Percentiles rank a stretch among this genome's conserved stretches.
These are phyloP conservation scores for Fusarium verrucosum DNA, from an alignment of 2,329 filamentous ascomycete species.

Conservation along the genomic window DNA sequence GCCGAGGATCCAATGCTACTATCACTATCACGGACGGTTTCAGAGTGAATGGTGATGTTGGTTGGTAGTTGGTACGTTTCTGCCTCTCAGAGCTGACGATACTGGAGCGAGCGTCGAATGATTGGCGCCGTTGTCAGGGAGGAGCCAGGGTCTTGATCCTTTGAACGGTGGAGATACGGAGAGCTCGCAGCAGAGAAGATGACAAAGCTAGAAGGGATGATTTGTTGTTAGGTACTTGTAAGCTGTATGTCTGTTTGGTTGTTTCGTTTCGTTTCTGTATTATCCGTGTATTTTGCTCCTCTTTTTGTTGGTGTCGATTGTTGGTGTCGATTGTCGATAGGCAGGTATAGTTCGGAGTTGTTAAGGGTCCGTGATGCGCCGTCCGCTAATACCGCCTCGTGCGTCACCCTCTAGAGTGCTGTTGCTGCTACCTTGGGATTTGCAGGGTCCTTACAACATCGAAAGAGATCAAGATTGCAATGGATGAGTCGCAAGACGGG, in stretches of 20 bases:
- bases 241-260: neutral
- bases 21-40: slow-evolving; percentile 26
- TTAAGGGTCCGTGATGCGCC: slow-evolving; percentile 32
- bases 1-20: slow-evolving; percentile 26
- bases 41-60: slow-evolving; percentile 33
- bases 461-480: neutral
- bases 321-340: slow-evolving; percentile 1
- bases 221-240: too few relatives aligned
- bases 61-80: slow-evolving; percentile 20
- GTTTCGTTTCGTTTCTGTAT: neutral
- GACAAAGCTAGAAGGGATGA: neutral
- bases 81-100: slow-evolving; percentile 24
- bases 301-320: neutral
- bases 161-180: neutral
- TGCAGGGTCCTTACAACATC: slow-evolving; percentile 24
- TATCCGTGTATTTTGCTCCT: neutral
- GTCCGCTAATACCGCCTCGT: slow-evolving; percentile 33
- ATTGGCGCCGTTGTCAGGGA: slow-evolving; percentile 43
- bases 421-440: slow-evolving; percentile 3
- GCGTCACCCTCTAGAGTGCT: slow-evolving; percentile 35
- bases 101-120: slow-evolving; percentile 32
- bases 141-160: slow-evolving; percentile 37
- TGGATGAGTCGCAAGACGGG: neutral
- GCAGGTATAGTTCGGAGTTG: slow-evolving; percentile 28
- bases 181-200: neutral